Conservation (phyloP, 1,139 yeast species). For the Debaryomyces subglobosus region DNA sequence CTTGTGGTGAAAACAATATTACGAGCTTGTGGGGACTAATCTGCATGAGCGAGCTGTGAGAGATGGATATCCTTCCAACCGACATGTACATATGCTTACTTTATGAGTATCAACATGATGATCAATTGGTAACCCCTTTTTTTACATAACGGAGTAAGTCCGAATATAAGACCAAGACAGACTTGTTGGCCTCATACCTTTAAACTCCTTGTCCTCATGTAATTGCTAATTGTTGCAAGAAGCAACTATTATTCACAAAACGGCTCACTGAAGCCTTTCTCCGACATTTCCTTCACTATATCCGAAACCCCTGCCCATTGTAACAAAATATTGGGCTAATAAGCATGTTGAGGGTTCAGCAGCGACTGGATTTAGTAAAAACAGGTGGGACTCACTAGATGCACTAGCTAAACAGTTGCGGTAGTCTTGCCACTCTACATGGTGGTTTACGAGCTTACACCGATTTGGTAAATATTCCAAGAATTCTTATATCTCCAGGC, state of each 20-base stretch:
- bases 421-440: background rate
- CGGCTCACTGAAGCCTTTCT: background rate
- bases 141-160: background rate
- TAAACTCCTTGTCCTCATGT: too few relatives aligned
- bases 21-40: background rate
- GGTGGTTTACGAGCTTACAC: background rate
- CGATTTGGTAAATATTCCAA: background rate
- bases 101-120: background rate
- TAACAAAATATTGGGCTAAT: background rate
- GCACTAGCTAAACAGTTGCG: background rate
- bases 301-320: background rate
- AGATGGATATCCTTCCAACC: background rate
- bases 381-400: background rate
- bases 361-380: too few relatives aligned
- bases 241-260: too few relatives aligned
- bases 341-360: background rate
- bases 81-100: background rate
- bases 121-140: background rate
- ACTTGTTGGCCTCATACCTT: background rate
- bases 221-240: too few relatives aligned
- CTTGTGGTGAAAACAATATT: background rate
- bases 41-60: background rate
- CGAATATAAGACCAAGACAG: background rate
- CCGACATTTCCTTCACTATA: background rate
- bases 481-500: background rate